Percentiles rank a stretch among this genome's conserved stretches.
Conservation (phyloP, 495 filamentous ascomycete genomes). For the Hyphodiscus hymeniophilus region DNA sequence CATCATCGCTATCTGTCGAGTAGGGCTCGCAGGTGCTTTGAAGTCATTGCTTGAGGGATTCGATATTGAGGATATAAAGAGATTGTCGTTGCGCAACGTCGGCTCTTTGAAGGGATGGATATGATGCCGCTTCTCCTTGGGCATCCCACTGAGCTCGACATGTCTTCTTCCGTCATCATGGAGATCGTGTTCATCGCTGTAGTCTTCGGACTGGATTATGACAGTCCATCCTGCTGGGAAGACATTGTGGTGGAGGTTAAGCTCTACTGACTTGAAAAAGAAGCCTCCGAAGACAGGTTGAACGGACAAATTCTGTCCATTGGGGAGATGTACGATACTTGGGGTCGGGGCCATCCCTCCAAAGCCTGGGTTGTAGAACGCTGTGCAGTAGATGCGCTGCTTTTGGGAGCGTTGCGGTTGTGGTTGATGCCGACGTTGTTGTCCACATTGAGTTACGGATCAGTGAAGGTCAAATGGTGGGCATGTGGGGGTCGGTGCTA, state of each 20-base stretch:
- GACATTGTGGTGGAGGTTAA: conserved; percentile 53
- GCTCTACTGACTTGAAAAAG: conserved; percentile 77
- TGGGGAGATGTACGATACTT: conserved; percentile 56
- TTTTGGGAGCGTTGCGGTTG: neutral
- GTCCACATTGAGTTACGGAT: too few species aligned
- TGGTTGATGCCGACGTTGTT: neutral
- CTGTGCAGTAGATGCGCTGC: neutral
- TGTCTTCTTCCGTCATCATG: conserved; percentile 15
- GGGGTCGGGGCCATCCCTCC: conserved; percentile 15
- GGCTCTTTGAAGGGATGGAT: conserved; percentile 61
- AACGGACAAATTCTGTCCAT: conserved; percentile 75
- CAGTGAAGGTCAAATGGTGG: neutral
- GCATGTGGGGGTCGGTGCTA: too few species aligned
- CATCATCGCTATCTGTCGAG: conserved; percentile 89
- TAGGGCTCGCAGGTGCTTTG: conserved; percentile 69
- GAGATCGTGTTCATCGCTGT: conserved; percentile 26
- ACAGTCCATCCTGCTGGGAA: conserved; percentile 88
- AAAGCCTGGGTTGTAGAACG: neutral
- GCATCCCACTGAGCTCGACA: conserved; percentile 18
- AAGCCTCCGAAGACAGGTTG: conserved; percentile 80
- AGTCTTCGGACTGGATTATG: conserved; percentile 64
- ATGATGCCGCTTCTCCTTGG: conserved; percentile 27
- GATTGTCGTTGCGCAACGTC: conserved; percentile 65
- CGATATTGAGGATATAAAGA: conserved; percentile 88
- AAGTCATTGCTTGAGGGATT: conserved; percentile 72